Evolutionary conservation across 2,329 filamentous ascomycete genomes (phyloP).

Genomic region (Hirsutella rhossiliensis): DNA sequence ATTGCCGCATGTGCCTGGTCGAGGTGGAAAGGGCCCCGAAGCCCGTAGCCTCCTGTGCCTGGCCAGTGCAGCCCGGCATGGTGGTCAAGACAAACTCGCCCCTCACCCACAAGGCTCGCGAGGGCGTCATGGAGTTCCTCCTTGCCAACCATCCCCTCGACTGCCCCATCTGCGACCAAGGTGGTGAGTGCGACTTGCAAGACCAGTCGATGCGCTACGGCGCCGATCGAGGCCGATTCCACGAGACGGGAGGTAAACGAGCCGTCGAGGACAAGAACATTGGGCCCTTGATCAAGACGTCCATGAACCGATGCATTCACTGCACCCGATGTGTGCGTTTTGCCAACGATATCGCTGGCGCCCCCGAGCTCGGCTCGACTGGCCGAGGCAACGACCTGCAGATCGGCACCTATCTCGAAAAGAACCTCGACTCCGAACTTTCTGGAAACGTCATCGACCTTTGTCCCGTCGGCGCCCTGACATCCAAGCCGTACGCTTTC

Average conservation of each 20-base stretch:
- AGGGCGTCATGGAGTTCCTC: constrained; percentile 98
- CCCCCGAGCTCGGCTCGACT: constrained; percentile 85
- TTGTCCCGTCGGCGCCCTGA: constrained; percentile 91
- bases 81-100: constrained; percentile 98
- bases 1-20: constrained; percentile 98
- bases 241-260: constrained; percentile 91
- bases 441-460: constrained; percentile 97
- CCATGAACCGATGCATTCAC: constrained; percentile 99
- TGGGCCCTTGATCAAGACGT: constrained; percentile 94
- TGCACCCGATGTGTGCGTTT: constrained; percentile 97
- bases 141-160: constrained; percentile 93
- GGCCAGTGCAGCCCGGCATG: constrained; percentile 98
- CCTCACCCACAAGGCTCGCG: constrained; percentile 90
- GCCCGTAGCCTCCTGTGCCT: constrained; percentile 95
- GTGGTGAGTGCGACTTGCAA: constrained; percentile 97
- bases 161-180: constrained; percentile 96
- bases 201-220: constrained; percentile 99
- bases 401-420: constrained; percentile 95
- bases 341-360: constrained; percentile 92
- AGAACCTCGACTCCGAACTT: constrained; percentile 84
- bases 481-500: constrained; percentile 97
- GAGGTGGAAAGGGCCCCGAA: constrained; percentile 96
- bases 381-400: constrained; percentile 96
- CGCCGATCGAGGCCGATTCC: constrained; percentile 89
- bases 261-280: constrained; percentile 99